Base-by-base conservation (phyloP, 495 filamentous ascomycete genomes). In the Ramalina intermedia region DNA sequence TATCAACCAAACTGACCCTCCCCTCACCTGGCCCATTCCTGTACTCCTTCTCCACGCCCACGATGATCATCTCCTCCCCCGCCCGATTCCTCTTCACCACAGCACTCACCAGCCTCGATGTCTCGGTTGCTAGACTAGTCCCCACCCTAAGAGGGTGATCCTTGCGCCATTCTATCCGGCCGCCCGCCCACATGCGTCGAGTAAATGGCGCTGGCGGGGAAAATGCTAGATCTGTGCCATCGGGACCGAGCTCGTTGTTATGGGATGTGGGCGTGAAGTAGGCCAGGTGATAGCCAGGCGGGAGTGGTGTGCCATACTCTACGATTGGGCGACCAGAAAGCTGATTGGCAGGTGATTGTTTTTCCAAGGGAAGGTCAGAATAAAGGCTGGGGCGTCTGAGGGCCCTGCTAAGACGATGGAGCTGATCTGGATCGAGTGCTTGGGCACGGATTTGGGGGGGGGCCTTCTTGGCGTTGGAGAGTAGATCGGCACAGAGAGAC, bases 141-240 rank as follows among this genome's bases (percentile, higher is more conserved):
- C 76, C 78, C 0, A 80, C 67, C 4, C 67, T 60, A 45, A 79
- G 56, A 11, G 57, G 56, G 47, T 72, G 69, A 39, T 60, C 53
- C 13, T 61, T 57, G 6, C 29, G 54, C 55, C 6, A 57, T 8
- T 11, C 1, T 4, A 57, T 48, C 7, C 69, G 64, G 0, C 85
- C 86, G 23, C 84, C 85, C 2, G 82, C 82, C 86, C 86, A 93
- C 77, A 93, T 81, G 21, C 85, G 75, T 20, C 82, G 70, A 21
- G 69, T 73, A 50, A 79, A 89, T 0, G 80, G 78, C 0, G 49
- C 27, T 3, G 76, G 73, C 0, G 86, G 85, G 39, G 72, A 79
- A 51, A 87, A 84, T 2, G 73, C 73, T 2, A 66, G 62, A 62
- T 90, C 86, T 1, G 83, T 84, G 33, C 85, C 85, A 63, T 93